Evolutionary conservation across 306 rosid species (phyloP).

Genomic region (Datisca glomerata): DNA sequence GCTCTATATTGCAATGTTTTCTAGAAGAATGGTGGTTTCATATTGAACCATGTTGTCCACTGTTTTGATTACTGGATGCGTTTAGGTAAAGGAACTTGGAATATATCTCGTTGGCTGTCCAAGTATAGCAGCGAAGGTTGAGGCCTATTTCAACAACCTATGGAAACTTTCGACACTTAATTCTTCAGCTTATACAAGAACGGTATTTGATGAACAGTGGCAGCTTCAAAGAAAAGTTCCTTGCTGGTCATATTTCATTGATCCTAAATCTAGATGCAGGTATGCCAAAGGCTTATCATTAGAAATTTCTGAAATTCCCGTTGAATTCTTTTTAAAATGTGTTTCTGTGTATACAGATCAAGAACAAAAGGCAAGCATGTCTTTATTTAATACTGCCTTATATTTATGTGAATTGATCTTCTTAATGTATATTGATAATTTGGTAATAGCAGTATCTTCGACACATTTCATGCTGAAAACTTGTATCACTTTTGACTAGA

Average conservation of each 20-base stretch:
- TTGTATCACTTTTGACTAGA: too few species aligned
- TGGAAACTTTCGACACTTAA: slow-evolving; percentile 62
- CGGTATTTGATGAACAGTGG: slow-evolving; percentile 66
- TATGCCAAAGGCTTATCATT: slow-evolving; percentile 21
- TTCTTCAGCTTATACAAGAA: slow-evolving; percentile 47
- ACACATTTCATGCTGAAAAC: too few species aligned
- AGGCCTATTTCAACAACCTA: slow-evolving; percentile 61
- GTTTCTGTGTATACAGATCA: too few species aligned
- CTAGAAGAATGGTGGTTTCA: background rate
- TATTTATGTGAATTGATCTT: too few species aligned
- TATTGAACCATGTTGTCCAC: slow-evolving; percentile 9
- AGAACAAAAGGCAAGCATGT: too few species aligned
- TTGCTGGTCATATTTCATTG: slow-evolving; percentile 84
- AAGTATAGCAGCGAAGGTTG: slow-evolving; percentile 47
- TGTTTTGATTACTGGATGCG: slow-evolving; percentile 6
- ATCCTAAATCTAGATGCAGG: slow-evolving; percentile 51
- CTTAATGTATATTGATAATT: too few species aligned
- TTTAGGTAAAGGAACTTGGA: slow-evolving; percentile 89
- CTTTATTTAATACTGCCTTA: too few species aligned
- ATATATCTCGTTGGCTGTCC: slow-evolving; percentile 71
- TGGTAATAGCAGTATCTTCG: too few species aligned
- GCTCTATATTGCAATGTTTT: background rate
- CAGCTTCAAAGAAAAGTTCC: slow-evolving; percentile 74
- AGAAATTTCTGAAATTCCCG: too few species aligned
- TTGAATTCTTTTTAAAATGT: too few species aligned